Evolutionary conservation across 78 protist genomes (phyloP), one percentile per base, ranked within the genome.

Genomic region (Cavenderia fasciculata): DNA sequence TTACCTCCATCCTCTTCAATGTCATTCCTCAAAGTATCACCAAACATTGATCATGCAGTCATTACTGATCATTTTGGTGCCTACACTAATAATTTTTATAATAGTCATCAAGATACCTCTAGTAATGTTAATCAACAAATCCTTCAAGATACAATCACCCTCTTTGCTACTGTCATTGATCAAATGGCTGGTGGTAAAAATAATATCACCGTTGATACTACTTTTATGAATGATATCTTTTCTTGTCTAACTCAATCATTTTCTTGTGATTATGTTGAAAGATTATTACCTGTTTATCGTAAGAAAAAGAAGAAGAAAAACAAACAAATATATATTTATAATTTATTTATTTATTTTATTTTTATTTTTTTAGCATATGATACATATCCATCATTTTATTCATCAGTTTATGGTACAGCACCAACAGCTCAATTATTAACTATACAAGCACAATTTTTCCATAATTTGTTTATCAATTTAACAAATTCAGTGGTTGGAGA

Each of bases 1-100:
- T 6, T 86, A 7, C 93, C 93, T 31, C 93, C 93, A 61, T 62
- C 75, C 5, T 86, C 93, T 41, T 27, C 68, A 7, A 86, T 86
- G 93, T 52, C 93, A 34, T 86, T 74, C 33, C 21, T 86, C 2
- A 75, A 75, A 31, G 25, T 61, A 12, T 46, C 10, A 1, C 12
- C 34, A 21, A 34, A 27, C 49, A 86, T 86, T 31, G 52, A 36
- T n/a, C 7, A 29, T 5, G 51, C 74, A 1, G n/a, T 86, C 6
- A 49, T 86, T n/a, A 76, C 93, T 1, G 93, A 86, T 75, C 93
- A 86, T 46, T 66, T 65, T 7, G 23, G 43, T 23, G 61, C n/a
- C n/a, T 86, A 86, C 33, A 59, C 46, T 12, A 86, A 86, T 57
- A 38, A 65, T 2, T 65, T 51, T 10, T 79, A 25, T 66, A 49